These are phyloP conservation scores for Stylosanthes scabra DNA, from an alignment of 331 rosid genomes.

Conservation along the genomic window DNA sequence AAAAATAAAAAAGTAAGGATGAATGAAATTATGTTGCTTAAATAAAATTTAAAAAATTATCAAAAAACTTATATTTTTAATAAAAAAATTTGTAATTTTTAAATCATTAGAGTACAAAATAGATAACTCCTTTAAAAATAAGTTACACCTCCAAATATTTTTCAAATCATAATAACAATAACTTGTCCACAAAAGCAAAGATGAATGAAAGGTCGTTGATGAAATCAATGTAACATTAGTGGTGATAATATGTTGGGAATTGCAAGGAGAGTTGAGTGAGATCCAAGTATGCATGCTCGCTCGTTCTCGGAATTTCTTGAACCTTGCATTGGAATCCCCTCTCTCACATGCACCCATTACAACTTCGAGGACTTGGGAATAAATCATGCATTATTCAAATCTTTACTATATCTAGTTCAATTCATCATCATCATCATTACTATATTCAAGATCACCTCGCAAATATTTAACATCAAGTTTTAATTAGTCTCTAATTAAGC, in stretches of 20 bases:
- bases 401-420: not conserved
- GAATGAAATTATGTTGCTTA: no score
- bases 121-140: no score
- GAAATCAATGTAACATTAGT: slow-evolving; percentile 13
- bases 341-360: slow-evolving; percentile 27
- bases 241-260: slow-evolving; percentile 7
- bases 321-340: slow-evolving; percentile 23
- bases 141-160: no score
- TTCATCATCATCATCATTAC: not conserved
- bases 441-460: no score
- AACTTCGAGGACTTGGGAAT: slow-evolving; percentile 31
- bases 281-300: slow-evolving; percentile 39
- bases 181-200: no score
- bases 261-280: slow-evolving; percentile 34
- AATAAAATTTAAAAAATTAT: no score
- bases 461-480: no score
- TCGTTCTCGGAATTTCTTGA: slow-evolving; percentile 8
- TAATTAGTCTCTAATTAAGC: not conserved
- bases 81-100: no score
- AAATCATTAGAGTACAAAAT: no score
- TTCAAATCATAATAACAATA: no score
- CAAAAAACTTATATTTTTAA: no score
- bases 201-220: not conserved
- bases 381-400: slow-evolving; percentile 23
- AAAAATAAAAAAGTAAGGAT: no score